phyloP scores from a whole-genome alignment of 2,329 filamentous ascomycete species.

The Arachnomyces sp. region DNA sequence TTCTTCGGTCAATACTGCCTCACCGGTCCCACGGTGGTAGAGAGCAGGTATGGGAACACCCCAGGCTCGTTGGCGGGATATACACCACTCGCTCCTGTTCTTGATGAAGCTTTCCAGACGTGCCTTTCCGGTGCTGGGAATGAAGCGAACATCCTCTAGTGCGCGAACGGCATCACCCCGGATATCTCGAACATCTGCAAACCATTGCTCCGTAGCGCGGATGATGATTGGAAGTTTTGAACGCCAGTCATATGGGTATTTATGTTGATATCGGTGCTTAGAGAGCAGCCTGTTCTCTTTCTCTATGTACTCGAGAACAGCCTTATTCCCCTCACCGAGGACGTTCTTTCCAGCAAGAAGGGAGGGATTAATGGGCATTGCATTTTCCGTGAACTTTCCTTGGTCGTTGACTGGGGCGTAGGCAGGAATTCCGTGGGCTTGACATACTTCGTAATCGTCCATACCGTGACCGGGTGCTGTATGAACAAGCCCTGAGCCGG shows the following conservation, averaged over 20 bases:
- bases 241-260: conserved; percentile 97
- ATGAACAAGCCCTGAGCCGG: conserved; percentile 94
- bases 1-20: conserved; percentile 70
- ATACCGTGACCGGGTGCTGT: conserved; percentile 91
- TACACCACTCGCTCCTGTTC: conserved; percentile 92
- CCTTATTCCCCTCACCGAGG: conserved; percentile 59
- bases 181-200: conserved; percentile 81
- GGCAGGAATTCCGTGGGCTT: conserved; percentile 60
- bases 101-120: conserved; percentile 80
- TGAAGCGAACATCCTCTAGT: conserved; percentile 65
- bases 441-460: conserved; percentile 86
- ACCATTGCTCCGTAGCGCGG: conserved; percentile 94
- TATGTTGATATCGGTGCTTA: conserved; percentile 69
- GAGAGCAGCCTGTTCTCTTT: conserved; percentile 56
- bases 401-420: conserved; percentile 77
- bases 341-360: conserved; percentile 65
- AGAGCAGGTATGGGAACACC: conserved; percentile 92
- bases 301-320: conserved; percentile 62
- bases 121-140: conserved; percentile 65
- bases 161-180: conserved; percentile 65
- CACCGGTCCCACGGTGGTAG: conserved; percentile 61
- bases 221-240: conserved; percentile 89
- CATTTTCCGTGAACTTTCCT: conserved; percentile 72
- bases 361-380: conserved; percentile 62
- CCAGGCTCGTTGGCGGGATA: conserved; percentile 92